Conservation (phyloP, 345 rosid genomes). For the Pistacia atlantica region DNA sequence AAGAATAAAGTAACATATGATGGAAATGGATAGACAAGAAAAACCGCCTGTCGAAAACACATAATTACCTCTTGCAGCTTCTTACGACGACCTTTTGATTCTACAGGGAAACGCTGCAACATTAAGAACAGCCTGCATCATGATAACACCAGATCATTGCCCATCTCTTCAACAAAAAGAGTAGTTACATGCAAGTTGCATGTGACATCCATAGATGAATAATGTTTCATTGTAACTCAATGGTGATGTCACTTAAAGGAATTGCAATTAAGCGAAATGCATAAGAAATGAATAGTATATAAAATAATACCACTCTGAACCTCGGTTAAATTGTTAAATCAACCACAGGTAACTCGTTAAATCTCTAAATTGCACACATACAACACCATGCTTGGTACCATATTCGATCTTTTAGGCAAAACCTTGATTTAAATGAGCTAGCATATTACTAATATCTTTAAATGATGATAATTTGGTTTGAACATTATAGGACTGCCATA, state of each 20-base stretch:
- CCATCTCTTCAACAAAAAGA: background rate
- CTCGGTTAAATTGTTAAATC: background rate
- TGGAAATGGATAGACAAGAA: background rate
- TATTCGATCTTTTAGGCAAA: background rate
- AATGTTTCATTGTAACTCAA: background rate
- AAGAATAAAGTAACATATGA: background rate
- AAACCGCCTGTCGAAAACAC: background rate
- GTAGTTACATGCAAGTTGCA: background rate
- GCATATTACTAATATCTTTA: background rate
- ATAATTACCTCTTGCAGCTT: slow-evolving; percentile 81
- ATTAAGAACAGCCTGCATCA: slow-evolving; percentile 80
- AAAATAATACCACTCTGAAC: background rate
- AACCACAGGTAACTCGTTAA: background rate
- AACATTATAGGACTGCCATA: background rate
- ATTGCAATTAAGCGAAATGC: background rate
- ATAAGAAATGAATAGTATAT: background rate
- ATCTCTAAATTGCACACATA: background rate
- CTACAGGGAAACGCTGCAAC: slow-evolving; percentile 94
- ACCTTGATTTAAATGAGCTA: background rate
- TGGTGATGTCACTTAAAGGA: background rate
- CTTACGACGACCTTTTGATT: slow-evolving; percentile 91
- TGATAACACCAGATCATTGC: slow-evolving; percentile 1
- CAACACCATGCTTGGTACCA: background rate
- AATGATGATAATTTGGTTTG: background rate
- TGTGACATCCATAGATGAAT: background rate